A percentile compares a stretch with the other conserved stretches of the same genome.
Evolutionary conservation across 176 grass and related monocot genomes (phyloP).

Genomic region (Oryza rufipogon): DNA sequence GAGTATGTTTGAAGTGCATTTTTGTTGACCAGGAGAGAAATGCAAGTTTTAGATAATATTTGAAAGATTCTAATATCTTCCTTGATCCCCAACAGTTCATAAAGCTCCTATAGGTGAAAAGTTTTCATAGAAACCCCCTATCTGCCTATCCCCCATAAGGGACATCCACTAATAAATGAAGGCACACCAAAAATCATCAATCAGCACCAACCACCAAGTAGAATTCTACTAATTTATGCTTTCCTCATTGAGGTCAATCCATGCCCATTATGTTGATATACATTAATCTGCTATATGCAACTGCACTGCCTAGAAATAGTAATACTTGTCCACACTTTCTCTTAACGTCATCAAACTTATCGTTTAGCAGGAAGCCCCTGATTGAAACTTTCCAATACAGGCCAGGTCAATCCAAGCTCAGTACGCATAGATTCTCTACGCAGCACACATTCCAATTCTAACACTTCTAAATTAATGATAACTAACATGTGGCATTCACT

Average conservation of each 20-base stretch:
- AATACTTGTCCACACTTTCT: neutral
- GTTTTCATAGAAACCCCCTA: neutral
- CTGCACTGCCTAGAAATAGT: neutral
- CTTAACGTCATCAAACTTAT: slow-evolving; percentile 25
- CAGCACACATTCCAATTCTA: neutral
- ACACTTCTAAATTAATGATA: neutral
- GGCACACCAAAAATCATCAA: neutral
- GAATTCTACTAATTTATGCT: neutral
- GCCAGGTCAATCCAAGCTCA: neutral
- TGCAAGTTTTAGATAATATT: neutral
- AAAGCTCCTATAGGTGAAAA: neutral
- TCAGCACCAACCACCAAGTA: neutral
- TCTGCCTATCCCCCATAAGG: neutral
- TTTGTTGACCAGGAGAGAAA: neutral
- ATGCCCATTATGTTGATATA: neutral
- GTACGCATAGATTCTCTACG: neutral
- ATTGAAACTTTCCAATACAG: neutral
- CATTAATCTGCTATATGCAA: neutral
- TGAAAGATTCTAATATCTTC: neutral
- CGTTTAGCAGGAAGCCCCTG: neutral
- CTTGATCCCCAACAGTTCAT: neutral
- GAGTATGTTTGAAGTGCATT: neutral
- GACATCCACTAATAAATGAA: neutral
- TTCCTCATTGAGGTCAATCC: neutral
- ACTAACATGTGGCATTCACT: neutral